Evolutionary conservation across 306 rosid genomes (phyloP), one percentile per base, ranked within the genome.

Genomic region (Malus orientalis): DNA sequence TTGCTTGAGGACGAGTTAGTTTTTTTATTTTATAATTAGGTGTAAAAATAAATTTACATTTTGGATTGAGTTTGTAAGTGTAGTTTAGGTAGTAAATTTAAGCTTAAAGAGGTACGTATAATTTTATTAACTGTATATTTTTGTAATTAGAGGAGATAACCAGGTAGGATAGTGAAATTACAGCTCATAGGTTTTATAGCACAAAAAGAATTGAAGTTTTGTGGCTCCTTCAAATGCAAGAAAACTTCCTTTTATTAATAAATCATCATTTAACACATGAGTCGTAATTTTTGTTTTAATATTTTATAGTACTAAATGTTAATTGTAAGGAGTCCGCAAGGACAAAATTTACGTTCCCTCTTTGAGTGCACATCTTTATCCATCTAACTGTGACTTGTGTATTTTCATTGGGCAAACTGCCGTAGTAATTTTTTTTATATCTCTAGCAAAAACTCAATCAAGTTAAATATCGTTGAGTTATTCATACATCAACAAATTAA

Each of bases 141-240:
- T 66, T 57, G 74, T 54, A 69, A 69, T 25, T 5, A 33, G 60
- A 81, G 78, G 57, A 67, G 84, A 38, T 78, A 75, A 27, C 42
- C 74, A 69, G 78, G 30, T 23, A 22, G 29, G 32, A 63, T 72
- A 75, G 76, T 61, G 67, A 19, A 61, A 61, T 27, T 61, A 51
- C 8, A 51, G 55, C 55, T 51, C 55, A 51, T 18, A 15, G 7
- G 55, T 15, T 51, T 49, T 16, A 12, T 16, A 51, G 55, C 55
- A 51, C 55, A 51, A 51, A 49, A 49, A 51, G 8, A 51, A 5
- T 4, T 49, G 6, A 49, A 15, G 8, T 49, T 49, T 49, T 15
- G 16, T 15, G 55, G 55, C 20, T 15, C 55, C 20, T 15, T 49
- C 18, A 15, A 18, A 49, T 15, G 55, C 55, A 15, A 15, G 20